Evolutionary conservation across 345 rosid species (phyloP), one percentile per base, ranked within the genome.

Genomic region (Populus davidiana): DNA sequence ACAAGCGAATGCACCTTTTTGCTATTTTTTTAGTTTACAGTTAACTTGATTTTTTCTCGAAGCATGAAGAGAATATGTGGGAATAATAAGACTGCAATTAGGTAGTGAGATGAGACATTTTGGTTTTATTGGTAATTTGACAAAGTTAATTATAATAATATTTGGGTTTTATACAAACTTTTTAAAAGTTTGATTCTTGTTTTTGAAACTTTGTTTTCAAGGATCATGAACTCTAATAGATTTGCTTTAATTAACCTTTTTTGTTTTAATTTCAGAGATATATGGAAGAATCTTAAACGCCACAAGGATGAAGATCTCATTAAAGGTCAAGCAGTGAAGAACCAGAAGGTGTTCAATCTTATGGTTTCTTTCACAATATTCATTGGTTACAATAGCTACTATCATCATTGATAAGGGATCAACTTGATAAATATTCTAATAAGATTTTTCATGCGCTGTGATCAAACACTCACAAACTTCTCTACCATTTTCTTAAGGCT

Each of bases 271-370:
- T 79, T 21, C 64, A 92, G 97, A 73, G 87, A 93, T 82, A 81
- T 93, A 67, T 59, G 90, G 79, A 91, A 85, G 83, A 93, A 90
- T 79, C 89, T 95, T 54, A 92, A 90, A 82, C 91, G 75, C 59
- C 90, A 89, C 68, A 92, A 90, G 87, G 91, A 87, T 80, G 99
- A 93, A 77, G 99, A 92, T 88, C 75, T 88, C 86, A 88, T 83
- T 52, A 96, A 96, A 85, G 94, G 98, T 81, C 89, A 89, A 85
- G 96, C 98, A 39, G 97, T 93, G 54, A 93, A 91, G 91, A 93
- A 89, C 75, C 99, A 92, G 81, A 90, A 86, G 94, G 99, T 95
- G 56, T 27, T 70, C 41, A 14, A 35, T 76, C 14, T 33, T 20
- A 12, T 68, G 13, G 9, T 71, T 77, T 65, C 6, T 5, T 29